Conservation (phyloP, 2,329 filamentous ascomycete genomes). For the Diplocarpon rosae region DNA sequence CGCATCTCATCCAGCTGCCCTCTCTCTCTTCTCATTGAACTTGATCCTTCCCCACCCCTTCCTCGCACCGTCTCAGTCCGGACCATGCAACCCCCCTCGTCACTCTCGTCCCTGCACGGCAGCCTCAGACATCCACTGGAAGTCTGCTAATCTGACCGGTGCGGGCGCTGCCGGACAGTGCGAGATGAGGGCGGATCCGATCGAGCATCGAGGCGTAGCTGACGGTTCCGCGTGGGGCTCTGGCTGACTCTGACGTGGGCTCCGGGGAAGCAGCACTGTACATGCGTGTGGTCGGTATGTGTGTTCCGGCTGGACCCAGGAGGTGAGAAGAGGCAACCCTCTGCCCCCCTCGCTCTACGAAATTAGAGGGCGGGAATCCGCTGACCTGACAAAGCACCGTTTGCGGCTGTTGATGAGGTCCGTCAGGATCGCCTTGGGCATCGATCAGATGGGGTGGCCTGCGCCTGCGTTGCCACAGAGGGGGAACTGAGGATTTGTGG, state of each 20-base stretch:
- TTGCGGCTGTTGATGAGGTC: slow-evolving; percentile 13
- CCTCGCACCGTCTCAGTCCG: slow-evolving; percentile 1
- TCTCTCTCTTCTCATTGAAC: slow-evolving; percentile 1
- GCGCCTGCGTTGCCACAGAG: slow-evolving; percentile 24
- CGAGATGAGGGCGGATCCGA: slow-evolving; percentile 30
- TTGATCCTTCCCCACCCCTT: slow-evolving; percentile 5
- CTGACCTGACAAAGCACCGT: slow-evolving; percentile 2
- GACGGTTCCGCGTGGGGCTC: slow-evolving; percentile 13
- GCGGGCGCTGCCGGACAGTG: slow-evolving; percentile 25
- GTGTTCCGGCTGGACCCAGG: too few relatives aligned
- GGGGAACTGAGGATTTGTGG: slow-evolving; percentile 29
- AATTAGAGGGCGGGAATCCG: too few relatives aligned
- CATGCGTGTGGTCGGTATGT: too few relatives aligned
- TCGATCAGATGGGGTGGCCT: background rate
- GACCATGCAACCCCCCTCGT: background rate
- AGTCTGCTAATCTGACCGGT: slow-evolving; percentile 25
- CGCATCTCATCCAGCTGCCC: background rate
- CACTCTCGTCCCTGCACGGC: slow-evolving; percentile 2
- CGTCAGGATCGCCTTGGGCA: background rate
- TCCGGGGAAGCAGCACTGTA: slow-evolving; percentile 20
- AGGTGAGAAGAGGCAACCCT: background rate
- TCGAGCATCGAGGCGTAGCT: slow-evolving; percentile 17
- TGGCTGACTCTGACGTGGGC: slow-evolving; percentile 12
- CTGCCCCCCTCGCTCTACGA: too few relatives aligned
- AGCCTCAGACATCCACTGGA: slow-evolving; percentile 5